A percentile compares a stretch with the other conserved stretches of the same genome.
Evolutionary conservation across 768 basidiomycete genomes (phyloP).

Genomic region (Pisolithus marmoratus): DNA sequence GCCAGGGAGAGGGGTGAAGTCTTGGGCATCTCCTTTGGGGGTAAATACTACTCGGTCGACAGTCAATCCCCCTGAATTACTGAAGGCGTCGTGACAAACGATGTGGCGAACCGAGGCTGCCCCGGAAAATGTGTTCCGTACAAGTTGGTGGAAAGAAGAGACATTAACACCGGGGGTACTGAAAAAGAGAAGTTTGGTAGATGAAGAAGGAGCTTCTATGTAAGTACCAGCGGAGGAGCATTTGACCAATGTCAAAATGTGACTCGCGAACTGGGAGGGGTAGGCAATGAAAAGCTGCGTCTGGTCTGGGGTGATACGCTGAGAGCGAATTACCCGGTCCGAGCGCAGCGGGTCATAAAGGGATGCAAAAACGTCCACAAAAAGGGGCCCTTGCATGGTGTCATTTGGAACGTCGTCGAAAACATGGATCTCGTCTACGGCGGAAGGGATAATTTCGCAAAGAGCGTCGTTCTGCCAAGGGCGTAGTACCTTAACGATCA

Average conservation of each 20-base stretch:
- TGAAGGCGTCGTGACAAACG: slow-evolving; percentile 70
- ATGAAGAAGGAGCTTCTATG: slow-evolving; percentile 15
- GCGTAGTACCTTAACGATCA: slow-evolving; percentile 73
- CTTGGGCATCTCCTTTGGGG: slow-evolving; percentile 32
- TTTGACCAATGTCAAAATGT: slow-evolving; percentile 26
- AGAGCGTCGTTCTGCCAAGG: slow-evolving; percentile 77
- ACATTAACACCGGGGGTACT: slow-evolving; percentile 41
- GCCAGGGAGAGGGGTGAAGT: slow-evolving; percentile 48
- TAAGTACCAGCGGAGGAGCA: slow-evolving; percentile 24
- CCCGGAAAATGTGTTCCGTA: slow-evolving; percentile 54
- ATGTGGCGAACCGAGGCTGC: slow-evolving; percentile 55
- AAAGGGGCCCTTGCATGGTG: slow-evolving; percentile 58
- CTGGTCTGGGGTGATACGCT: slow-evolving; percentile 54
- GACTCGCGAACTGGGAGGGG: slow-evolving; percentile 39
- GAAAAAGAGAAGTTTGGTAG: slow-evolving; percentile 46
- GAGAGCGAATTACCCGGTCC: slow-evolving; percentile 42
- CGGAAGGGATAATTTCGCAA: slow-evolving; percentile 50
- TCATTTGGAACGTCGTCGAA: slow-evolving; percentile 71
- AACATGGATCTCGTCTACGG: slow-evolving; percentile 58
- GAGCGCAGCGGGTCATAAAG: slow-evolving; percentile 38
- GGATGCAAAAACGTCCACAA: slow-evolving; percentile 64
- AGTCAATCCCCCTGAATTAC: slow-evolving; percentile 64
- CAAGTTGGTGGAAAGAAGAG: slow-evolving; percentile 41
- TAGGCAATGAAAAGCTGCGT: slow-evolving; percentile 46
- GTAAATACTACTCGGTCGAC: slow-evolving; percentile 66